Evolutionary conservation across 441 rosid genomes (phyloP).

Genomic region (Gossypium gossypioides): DNA sequence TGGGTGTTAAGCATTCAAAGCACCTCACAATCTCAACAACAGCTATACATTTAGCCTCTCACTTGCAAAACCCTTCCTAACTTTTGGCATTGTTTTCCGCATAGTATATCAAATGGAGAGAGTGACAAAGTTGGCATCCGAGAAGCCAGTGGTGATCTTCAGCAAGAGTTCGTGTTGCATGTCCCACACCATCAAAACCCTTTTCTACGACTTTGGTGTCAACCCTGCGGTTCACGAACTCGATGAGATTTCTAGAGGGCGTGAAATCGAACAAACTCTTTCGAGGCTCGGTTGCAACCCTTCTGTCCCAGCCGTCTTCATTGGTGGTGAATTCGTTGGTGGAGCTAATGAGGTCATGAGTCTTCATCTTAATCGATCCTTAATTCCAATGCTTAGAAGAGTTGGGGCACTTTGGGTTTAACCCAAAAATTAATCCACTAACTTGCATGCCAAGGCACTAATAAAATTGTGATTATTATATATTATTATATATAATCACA

Average conservation of each 20-base stretch:
- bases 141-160: slow-evolving; percentile 74
- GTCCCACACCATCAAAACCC: slow-evolving; percentile 61
- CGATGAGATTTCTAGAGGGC: slow-evolving; percentile 49
- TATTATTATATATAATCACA: neutral
- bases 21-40: slow-evolving; percentile 21
- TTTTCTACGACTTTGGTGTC: slow-evolving; percentile 55
- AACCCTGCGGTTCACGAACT: slow-evolving; percentile 54
- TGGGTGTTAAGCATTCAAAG: neutral
- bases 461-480: slow-evolving; percentile 8
- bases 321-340: slow-evolving; percentile 66
- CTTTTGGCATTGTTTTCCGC: neutral
- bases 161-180: slow-evolving; percentile 64
- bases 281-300: slow-evolving; percentile 46
- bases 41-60: neutral
- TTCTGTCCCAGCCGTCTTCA: slow-evolving; percentile 52
- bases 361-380: slow-evolving; percentile 59
- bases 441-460: neutral
- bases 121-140: slow-evolving; percentile 40
- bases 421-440: neutral
- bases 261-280: slow-evolving; percentile 63
- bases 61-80: neutral
- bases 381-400: slow-evolving; percentile 54
- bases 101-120: slow-evolving; percentile 38
- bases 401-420: slow-evolving; percentile 73
- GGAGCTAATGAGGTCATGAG: slow-evolving; percentile 69